Conservation (phyloP, 2,329 filamentous ascomycete genomes). For the Talaromyces sp. region DNA sequence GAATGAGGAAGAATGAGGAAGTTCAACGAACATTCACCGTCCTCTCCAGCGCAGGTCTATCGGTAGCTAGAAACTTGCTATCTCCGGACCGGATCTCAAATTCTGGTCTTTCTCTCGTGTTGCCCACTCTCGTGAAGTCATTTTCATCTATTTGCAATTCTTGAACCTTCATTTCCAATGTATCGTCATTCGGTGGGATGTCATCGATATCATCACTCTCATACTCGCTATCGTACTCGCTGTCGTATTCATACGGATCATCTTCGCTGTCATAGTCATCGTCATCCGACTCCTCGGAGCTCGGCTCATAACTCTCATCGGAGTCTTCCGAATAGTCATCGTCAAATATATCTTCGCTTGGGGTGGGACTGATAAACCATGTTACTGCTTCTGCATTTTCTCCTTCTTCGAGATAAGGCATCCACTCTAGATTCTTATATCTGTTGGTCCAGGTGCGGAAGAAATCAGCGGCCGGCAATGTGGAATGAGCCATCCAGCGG, state of each 20-base stretch:
- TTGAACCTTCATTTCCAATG: not conserved
- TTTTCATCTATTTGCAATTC: constrained; percentile 1
- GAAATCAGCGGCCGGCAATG: constrained; percentile 1
- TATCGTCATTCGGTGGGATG: not conserved
- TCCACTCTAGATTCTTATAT: constrained; percentile 13
- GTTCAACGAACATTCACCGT: not conserved
- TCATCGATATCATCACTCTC: constrained; percentile 15
- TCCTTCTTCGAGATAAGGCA: constrained; percentile 11
- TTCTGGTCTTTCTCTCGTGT: not conserved
- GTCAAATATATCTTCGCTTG: not conserved
- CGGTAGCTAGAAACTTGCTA: not conserved
- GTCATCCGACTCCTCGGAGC: constrained; percentile 14
- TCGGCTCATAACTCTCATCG: constrained; percentile 17
- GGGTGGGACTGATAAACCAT: not conserved
- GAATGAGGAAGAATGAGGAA: not conserved
- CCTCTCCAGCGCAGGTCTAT: not conserved
- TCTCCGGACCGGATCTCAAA: not conserved
- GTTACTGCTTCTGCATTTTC: not conserved
- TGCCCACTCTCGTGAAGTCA: not conserved
- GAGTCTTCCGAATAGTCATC: constrained; percentile 6
- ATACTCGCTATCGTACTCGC: constrained; percentile 18
- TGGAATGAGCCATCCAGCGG: constrained; percentile 19
- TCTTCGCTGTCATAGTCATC: constrained; percentile 7
- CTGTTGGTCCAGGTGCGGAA: constrained; percentile 10
- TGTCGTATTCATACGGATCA: not conserved